These are phyloP conservation scores for Penicillium longicatenatum DNA, from an alignment of 495 filamentous ascomycete genomes.

Conservation along the genomic window DNA sequence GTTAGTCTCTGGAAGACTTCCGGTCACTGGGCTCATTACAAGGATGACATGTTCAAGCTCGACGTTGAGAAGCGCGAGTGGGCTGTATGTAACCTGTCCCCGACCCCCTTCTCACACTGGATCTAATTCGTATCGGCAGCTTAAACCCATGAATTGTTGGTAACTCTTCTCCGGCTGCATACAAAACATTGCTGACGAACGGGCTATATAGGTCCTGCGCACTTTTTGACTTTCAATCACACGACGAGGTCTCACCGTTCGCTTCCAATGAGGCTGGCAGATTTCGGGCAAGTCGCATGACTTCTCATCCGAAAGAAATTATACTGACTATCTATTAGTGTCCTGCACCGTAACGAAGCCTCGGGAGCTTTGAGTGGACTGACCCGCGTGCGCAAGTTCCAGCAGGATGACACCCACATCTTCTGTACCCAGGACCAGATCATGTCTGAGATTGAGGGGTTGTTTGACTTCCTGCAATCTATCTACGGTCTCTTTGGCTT, in stretches of 20 bases:
- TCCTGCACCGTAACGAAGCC: slow-evolving; percentile 88
- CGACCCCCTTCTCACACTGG: too few relatives aligned
- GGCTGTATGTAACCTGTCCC: slow-evolving; percentile 20
- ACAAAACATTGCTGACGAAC: too few relatives aligned
- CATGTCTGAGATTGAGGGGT: slow-evolving; percentile 74
- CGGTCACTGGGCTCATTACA: slow-evolving; percentile 94
- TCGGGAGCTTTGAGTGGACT: slow-evolving; percentile 88
- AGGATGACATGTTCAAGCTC: slow-evolving; percentile 82
- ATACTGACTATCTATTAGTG: slow-evolving; percentile 54
- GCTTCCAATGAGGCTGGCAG: slow-evolving; percentile 55
- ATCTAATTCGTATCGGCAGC: slow-evolving; percentile 9
- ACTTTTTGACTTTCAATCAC: too few relatives aligned
- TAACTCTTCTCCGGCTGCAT: slow-evolving; percentile 45
- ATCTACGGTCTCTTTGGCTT: slow-evolving; percentile 93
- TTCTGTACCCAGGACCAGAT: slow-evolving; percentile 86
- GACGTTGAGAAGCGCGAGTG: slow-evolving; percentile 83
- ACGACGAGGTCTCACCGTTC: too few relatives aligned
- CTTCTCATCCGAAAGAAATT: too few relatives aligned
- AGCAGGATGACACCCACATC: slow-evolving; percentile 94
- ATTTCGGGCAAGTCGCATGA: slow-evolving; percentile 60
- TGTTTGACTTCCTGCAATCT: slow-evolving; percentile 83
- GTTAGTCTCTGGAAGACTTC: slow-evolving; percentile 87
- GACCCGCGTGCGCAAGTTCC: slow-evolving; percentile 88
- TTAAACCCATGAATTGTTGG: slow-evolving; percentile 99
- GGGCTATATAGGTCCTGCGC: too few relatives aligned